A percentile compares a stretch with the other conserved stretches of the same genome.
Conservation (phyloP, 2,329 filamentous ascomycete species). For the Fusarium anthophilum region DNA sequence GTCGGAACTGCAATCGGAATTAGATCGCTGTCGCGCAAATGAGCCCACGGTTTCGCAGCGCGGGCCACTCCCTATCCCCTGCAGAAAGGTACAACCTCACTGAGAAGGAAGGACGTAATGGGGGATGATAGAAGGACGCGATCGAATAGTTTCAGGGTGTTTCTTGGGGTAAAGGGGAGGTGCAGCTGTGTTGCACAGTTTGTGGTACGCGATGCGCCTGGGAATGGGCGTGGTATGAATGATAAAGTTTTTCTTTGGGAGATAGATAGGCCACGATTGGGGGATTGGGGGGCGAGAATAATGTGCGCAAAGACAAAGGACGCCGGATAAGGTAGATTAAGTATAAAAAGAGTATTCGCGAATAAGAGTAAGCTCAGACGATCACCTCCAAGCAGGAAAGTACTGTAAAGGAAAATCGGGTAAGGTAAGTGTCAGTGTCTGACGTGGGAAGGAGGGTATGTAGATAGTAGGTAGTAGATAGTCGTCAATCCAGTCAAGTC, state of each 20-base stretch:
- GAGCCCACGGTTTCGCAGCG: constrained; percentile 35
- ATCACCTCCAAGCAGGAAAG: not conserved
- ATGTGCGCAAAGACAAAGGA: not conserved
- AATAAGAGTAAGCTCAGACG: constrained; percentile 20
- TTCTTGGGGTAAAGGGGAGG: not conserved
- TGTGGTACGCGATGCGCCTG: constrained; percentile 19
- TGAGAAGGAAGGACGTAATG: not conserved
- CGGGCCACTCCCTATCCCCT: constrained; percentile 26
- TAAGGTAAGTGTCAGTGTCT: not conserved
- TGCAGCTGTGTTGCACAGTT: constrained; percentile 27
- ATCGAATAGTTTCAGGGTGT: not conserved
- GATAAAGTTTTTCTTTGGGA: constrained; percentile 24
- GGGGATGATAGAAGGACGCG: not conserved
- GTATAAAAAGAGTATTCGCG: constrained; percentile 11
- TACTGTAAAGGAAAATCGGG: not conserved
- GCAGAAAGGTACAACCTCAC: constrained; percentile 18
- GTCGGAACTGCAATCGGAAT: constrained; percentile 10
- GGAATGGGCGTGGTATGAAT: constrained; percentile 6
- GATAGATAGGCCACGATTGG: constrained; percentile 8
- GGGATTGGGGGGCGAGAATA: not conserved
- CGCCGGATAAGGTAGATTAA: not conserved
- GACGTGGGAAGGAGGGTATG: constrained; percentile 1
- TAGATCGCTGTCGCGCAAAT: constrained; percentile 30
- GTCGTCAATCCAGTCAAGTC: not conserved
- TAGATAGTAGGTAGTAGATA: not conserved